phyloP scores from a whole-genome alignment of 495 filamentous ascomycete species.

The Lophiotrema nucula region DNA sequence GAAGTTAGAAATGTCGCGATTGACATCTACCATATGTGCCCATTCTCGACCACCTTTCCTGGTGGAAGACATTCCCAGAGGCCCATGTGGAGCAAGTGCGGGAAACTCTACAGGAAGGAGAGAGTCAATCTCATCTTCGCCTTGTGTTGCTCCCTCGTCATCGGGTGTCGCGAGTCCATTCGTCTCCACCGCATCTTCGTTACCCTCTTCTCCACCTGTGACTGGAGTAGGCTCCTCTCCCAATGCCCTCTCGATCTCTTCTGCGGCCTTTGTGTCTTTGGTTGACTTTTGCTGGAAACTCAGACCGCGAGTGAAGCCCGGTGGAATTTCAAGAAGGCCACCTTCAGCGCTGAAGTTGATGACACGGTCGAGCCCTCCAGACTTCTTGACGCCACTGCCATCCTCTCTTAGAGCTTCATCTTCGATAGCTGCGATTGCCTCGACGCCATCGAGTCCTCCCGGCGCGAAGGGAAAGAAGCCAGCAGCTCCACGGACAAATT shows the following conservation, averaged over 20 bases:
- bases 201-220: conserved; percentile 47
- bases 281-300: conserved; percentile 64
- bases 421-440: conserved; percentile 73
- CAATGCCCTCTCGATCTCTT: conserved; percentile 73
- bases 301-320: conserved; percentile 78
- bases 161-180: conserved; percentile 28
- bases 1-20: conserved; percentile 87
- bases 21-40: conserved; percentile 97
- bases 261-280: conserved; percentile 56
- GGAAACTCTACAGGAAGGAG: conserved; percentile 93
- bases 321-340: conserved; percentile 76
- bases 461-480: conserved; percentile 97
- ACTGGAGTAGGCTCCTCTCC: conserved; percentile 60
- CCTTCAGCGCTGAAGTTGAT: conserved; percentile 77
- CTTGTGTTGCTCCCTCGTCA: conserved; percentile 45
- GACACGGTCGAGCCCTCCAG: conserved; percentile 65
- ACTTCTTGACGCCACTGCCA: conserved; percentile 38
- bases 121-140: conserved; percentile 82
- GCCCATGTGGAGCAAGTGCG: conserved; percentile 78
- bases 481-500: conserved; percentile 92
- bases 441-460: conserved; percentile 84
- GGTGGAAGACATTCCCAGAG: conserved; percentile 67
- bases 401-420: conserved; percentile 52
- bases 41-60: conserved; percentile 80
- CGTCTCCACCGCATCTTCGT: conserved; percentile 42